Evolutionary conservation across 129 eudicot species (phyloP), one percentile per base, ranked within the genome.

Genomic region (Saussurea involucrata): DNA sequence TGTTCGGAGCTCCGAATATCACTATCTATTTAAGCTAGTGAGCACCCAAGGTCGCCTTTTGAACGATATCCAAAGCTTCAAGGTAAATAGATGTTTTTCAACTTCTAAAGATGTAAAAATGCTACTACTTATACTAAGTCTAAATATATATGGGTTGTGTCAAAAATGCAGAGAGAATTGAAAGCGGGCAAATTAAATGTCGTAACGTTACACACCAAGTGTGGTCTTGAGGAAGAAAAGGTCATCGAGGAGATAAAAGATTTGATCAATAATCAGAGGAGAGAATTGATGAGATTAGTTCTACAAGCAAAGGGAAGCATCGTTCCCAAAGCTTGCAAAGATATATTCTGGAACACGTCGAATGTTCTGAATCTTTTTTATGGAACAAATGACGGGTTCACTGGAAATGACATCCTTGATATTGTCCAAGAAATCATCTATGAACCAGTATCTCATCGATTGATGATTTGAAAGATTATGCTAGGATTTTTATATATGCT

Each of bases 291-390:
- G 74, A 78, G 82, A 53, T 80, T 86, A 69, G 95, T 92, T 61
- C 20, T 92, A 78, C 75, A 76, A 24, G 66, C 64, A 25, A 71
- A 85, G 10, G 75, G 68, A 28, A 79, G 88, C 34, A 63, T 79
- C 4, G 75, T 92, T 21, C 95, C 97, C 2, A 85, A 76, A 73
- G 84, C 74, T 6, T 89, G 92, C 85, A 92, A 85, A 85, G 90
- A 89, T 53, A 33, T 82, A 55, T 89, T 92, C 66, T 89, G 97
- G 97, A 85, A 87, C 33, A 92, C 86, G 95, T 53, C 80, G 81
- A 78, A 78, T 24, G 80, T 85, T 18, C 7, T 86, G 44, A 88
- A 89, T 69, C 76, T 75, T 6, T 89, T 89, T 66, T 92, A 92
- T 76, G 55, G 40, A 12, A 79, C 84, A 64, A 88, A 87, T 36